phyloP scores from a whole-genome alignment of 768 basidiomycete species.

The Leccinum imitatum region DNA sequence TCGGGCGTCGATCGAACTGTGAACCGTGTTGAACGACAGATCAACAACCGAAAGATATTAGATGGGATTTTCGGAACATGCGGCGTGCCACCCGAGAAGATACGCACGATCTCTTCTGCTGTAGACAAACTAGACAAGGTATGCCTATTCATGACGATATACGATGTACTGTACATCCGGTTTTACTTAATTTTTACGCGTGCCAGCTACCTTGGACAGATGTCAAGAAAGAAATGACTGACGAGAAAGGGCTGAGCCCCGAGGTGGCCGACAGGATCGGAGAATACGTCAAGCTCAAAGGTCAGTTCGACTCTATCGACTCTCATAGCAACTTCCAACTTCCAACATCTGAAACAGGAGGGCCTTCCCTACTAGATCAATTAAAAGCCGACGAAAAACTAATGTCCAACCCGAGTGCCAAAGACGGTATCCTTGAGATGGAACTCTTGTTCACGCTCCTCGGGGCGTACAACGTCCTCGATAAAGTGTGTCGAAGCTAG shows the following conservation, averaged over 20 bases:
- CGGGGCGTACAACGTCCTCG: slow-evolving; percentile 71
- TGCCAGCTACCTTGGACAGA: slow-evolving; percentile 81
- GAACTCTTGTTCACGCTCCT: slow-evolving; percentile 78
- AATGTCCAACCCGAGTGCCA: slow-evolving; percentile 69
- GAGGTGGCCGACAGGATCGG: slow-evolving; percentile 91
- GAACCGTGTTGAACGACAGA: slow-evolving; percentile 38
- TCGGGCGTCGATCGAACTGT: neutral
- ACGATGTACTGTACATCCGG: neutral
- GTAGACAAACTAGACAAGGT: slow-evolving; percentile 99
- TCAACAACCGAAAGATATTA: slow-evolving; percentile 95
- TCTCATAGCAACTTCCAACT: neutral
- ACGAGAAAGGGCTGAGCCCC: slow-evolving; percentile 85
- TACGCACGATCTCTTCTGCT: slow-evolving; percentile 89
- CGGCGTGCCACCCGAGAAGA: slow-evolving; percentile 89
- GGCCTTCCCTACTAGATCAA: slow-evolving; percentile 69
- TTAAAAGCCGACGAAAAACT: slow-evolving; percentile 65
- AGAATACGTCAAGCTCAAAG: slow-evolving; percentile 91
- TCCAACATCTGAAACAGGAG: slow-evolving; percentile 48
- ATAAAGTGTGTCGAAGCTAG: slow-evolving; percentile 54
- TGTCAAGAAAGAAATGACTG: slow-evolving; percentile 95
- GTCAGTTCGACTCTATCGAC: slow-evolving; percentile 36
- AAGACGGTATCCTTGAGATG: slow-evolving; percentile 88
- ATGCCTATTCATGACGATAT: slow-evolving; percentile 6
- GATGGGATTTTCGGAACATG: slow-evolving; percentile 98
- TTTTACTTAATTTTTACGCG: neutral